Evolutionary conservation across 495 filamentous ascomycete genomes (phyloP), one percentile per base, ranked within the genome.

Genomic region (Penicillium atrosanguineum): DNA sequence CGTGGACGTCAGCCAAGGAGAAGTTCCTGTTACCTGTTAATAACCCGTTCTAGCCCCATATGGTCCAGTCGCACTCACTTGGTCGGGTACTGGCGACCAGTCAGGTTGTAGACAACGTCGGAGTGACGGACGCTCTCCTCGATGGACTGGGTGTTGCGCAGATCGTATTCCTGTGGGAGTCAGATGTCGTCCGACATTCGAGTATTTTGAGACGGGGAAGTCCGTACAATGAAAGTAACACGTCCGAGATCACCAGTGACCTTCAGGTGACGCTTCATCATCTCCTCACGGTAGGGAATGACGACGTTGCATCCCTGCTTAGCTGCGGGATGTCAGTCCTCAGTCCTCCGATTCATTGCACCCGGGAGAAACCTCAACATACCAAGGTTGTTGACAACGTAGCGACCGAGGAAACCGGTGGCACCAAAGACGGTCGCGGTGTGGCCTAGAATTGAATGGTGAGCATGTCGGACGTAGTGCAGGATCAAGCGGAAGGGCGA

Each of bases 341-440:
- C 44, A 11, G 44, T 34, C 18, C 40, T 53, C 57, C 37, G 37
- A 50, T 45, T 53, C 56, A 58, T 57, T 29, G 48, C 44, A 12
- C 14, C 16, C 44, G 6, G 26, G 16, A 6, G n/a, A 14, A 14
- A 39, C 38, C 44, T 40, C 26, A 25, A 64, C 81, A 58, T 81
- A 95, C 94, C 94, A 64, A 99, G 84, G 63, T 87, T 83, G 74
- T 95, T 95, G 63, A 97, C 94, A 72, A 99, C 95, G 71, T 99
- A 99, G 63, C 94, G 87, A 63, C 94, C 94, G 37, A 99, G 80
- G 70, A 95, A 91, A 57, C 94, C 94, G 39, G 93, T 96, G 56
- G 95, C 95, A 72, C 94, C 94, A 72, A 99, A 99, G 64, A 99
- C 91, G 39, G 94, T 99, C 31, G 88, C 92, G 53, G 91, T 97